phyloP scores from a whole-genome alignment of 495 filamentous ascomycete species.

The Cryomyces minteri region DNA sequence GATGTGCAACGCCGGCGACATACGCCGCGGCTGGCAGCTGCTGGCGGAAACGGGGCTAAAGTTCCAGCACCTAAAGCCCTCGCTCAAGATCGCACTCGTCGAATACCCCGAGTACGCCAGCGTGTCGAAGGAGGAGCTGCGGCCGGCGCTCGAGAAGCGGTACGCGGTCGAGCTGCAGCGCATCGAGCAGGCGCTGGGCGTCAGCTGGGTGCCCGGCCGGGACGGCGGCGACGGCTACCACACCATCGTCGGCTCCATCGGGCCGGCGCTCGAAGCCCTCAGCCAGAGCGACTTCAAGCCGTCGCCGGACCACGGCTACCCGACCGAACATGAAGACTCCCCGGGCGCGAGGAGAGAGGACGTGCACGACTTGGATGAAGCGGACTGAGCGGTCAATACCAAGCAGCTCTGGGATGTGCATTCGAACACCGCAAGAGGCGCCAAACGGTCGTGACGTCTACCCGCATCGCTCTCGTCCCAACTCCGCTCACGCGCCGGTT shows the following conservation, averaged over 20 bases:
- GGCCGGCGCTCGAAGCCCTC: neutral
- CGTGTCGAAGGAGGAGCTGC: conserved; percentile 3
- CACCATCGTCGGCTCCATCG: neutral
- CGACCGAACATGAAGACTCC: neutral
- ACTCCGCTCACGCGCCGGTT: too few species aligned
- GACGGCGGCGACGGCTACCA: neutral
- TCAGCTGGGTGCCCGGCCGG: conserved; percentile 5
- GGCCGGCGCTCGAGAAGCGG: conserved; percentile 4
- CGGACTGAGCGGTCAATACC: too few species aligned
- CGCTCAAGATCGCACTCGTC: conserved; percentile 2
- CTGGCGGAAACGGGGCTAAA: conserved; percentile 3
- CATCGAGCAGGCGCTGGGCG: conserved; percentile 9
- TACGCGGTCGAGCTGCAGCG: conserved; percentile 6
- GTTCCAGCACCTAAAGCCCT: neutral
- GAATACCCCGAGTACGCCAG: conserved; percentile 6
- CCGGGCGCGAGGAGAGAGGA: too few species aligned
- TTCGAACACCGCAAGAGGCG: too few species aligned
- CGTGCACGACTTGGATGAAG: too few species aligned
- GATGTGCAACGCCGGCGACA: conserved; percentile 6
- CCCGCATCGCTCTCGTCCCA: too few species aligned
- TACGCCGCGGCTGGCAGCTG: conserved; percentile 7
- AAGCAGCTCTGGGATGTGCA: too few species aligned
- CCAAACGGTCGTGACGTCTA: too few species aligned
- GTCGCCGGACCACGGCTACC: conserved; percentile 4
- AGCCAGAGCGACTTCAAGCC: conserved; percentile 1